These are phyloP conservation scores for Barnettozyma siamensis DNA, from an alignment of 805 yeast species.

Conservation along the genomic window DNA sequence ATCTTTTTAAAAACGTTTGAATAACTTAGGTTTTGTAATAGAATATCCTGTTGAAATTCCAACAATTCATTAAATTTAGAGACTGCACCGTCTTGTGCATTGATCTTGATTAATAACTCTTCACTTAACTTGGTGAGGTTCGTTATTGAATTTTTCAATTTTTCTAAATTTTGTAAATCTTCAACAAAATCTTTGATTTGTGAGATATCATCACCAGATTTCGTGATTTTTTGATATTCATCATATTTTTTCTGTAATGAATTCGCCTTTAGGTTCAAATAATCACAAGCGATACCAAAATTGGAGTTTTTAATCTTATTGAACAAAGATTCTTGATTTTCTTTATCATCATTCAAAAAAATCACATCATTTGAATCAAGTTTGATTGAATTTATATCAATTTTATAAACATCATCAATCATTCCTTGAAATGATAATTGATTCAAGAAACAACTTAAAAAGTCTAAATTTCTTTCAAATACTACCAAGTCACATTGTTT, in stretches of 20 bases:
- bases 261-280: constrained; percentile 65
- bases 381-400: constrained; percentile 35
- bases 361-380: constrained; percentile 21
- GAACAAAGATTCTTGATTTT: constrained; percentile 34
- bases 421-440: constrained; percentile 83
- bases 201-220: constrained; percentile 1
- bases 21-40: constrained; percentile 46
- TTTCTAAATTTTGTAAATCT: constrained; percentile 59
- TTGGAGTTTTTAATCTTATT: constrained; percentile 55
- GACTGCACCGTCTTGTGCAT: constrained; percentile 7
- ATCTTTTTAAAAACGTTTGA: constrained; percentile 31
- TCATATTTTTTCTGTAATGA: constrained; percentile 65
- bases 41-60: constrained; percentile 64
- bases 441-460: constrained; percentile 60
- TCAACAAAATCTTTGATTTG: constrained; percentile 71
- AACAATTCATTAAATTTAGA: constrained; percentile 24
- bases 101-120: constrained; percentile 43
- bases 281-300: constrained; percentile 74
- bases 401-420: constrained; percentile 62
- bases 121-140: constrained; percentile 76
- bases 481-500: constrained; percentile 67
- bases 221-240: constrained; percentile 38
- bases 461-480: constrained; percentile 73
- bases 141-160: constrained; percentile 60
- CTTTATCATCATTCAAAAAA: constrained; percentile 16